Evolutionary conservation across 2,329 filamentous ascomycete genomes (phyloP), one percentile per base, ranked within the genome.

Genomic region (Colletotrichum lupini): DNA sequence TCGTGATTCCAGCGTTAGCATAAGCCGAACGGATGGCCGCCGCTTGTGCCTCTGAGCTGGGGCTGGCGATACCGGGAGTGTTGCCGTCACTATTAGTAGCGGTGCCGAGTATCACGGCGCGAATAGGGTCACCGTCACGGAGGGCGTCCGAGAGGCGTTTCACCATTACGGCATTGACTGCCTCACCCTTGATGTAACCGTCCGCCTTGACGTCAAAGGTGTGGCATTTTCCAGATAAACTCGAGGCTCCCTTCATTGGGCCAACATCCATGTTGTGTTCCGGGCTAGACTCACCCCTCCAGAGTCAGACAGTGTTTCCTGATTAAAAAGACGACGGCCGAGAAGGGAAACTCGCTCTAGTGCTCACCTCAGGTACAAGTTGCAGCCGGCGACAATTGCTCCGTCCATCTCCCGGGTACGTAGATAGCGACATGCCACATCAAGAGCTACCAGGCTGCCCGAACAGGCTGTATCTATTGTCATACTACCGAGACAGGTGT

Each of bases 381-480:
- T 84, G 37, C 73, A 73, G 0, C 78, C 80, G 3, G 76, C 78
- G 1, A 82, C 79, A 12, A 83, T 53, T 2, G 81, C 82, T 7
- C 72, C 68, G 19, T 78, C 68, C 8, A 74, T 55, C 22, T 79
- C 76, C 7, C 78, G 69, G 3, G 69, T 68, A 22, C 77, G 76
- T 4, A 84, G 72, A 14, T 61, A 75, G 22, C 79, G 78, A 16
- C 78, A 77, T 4, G 87, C 89, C 55, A 88, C 78, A 75, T 91
- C 86, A 2, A 91, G 81, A 0, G 86, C 85, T 3, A 89, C 85
- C 22, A 91, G 81, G 61, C 86, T 87, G 8, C 85, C 85, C 26
- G 88, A 90, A 78, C 89, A 91, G 22, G 87, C 89, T 0, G 89
- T 91, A 65, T 91, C 89, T 14, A 91, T 79, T 0, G 87, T 89